Base-by-base conservation (phyloP, 495 filamentous ascomycete genomes). In the Ramalina peruviana region DNA sequence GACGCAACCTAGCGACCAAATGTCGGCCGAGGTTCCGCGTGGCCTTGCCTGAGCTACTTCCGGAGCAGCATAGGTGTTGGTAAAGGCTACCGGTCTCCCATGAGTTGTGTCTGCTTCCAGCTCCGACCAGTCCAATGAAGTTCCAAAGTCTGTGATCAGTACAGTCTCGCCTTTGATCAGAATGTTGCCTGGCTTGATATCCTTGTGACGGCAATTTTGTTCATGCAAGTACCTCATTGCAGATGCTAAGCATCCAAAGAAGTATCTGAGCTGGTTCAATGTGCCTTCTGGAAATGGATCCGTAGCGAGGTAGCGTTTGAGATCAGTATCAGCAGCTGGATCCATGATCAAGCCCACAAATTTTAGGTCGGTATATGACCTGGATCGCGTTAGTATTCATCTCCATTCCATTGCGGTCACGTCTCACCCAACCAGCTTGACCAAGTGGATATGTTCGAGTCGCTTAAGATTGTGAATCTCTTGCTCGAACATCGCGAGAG, bases 121-220 rank as follows among this genome's bases (percentile, higher is more conserved):
- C 17, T 36, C 53, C 4, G 19, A 46, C 53, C 53, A 57, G 36
- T 57, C 54, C 23, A 45, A 37, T 25, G 54, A 44, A 16, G 42
- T 50, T 12, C 53, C 55, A 38, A 57, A 55, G 39, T 57, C 55
- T 2, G 55, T 55, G 40, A 57, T 33, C 6, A 51, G 19, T n/a
- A 55, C 40, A 12, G 41, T 46, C 20, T 38, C 16, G 12, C 42
- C n/a, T 43, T 54, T 50, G 26, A 57, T 25, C 23, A 25, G 6
- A 25, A 25, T 25, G 23, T 25, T 25, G 23, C 23, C 23, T 25
- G 23, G 23, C 23, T 25, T 25, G 16, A 54, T 50, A 30, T 57
- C 53, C 37, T 57, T 57, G 36, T 57, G 55, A 26, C 54, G 55
- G 38, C 46, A 55, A 7, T 55, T 57, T n/a, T 44, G n/a, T 12